Base-by-base conservation (phyloP, 208 protist genomes). In the Trypanosoma avium region DNA sequence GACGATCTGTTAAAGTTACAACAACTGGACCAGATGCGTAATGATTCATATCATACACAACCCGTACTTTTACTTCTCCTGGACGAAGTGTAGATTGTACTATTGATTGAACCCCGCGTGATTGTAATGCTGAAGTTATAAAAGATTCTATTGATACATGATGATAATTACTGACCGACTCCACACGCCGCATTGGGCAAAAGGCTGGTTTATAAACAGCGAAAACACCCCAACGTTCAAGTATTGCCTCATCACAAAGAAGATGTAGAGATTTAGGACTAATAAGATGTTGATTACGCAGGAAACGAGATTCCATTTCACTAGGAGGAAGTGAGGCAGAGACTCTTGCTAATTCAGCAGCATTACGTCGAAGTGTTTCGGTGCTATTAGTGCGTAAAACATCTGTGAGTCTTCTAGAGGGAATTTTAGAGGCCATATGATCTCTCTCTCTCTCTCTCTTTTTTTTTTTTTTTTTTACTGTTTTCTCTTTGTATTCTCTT, bases 181-280 rank as follows among this genome's bases (percentile, higher is more conserved):
- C 81, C 15, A 49, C 38, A 8, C 75, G 78, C 6, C 85, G 84
- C 90, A 95, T 95, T 8, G 90, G 90, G 62, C 90, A 95, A 61
- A 95, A 95, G 0, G 90, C 79, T 0, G 90, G 90, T 70, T 95
- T 95, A 75, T 93, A 95, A 7, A 95, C 67, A 1, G 82, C 86
- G 55, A 93, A 95, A 1, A 72, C 40, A 52, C 72, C 61, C 60
- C 75, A 93, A 8, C 79, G 77, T 8, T 49, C 40, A 4, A 95
- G 70, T 2, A 70, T 58, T 3, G 68, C 47, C 10, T 79, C 70
- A 24, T 76, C 61, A 21, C 38, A 64, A 4, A 88, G 46, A 2
- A 89, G 70, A 13, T 67, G 72, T 12, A 95, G 71, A 3, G 85
- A 72, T 33, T 93, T 92, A 21, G 90, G 90, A 62, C 59, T 84